Base-by-base conservation (phyloP, 2,329 filamentous ascomycete genomes). In the Fusarium miscanthi region DNA sequence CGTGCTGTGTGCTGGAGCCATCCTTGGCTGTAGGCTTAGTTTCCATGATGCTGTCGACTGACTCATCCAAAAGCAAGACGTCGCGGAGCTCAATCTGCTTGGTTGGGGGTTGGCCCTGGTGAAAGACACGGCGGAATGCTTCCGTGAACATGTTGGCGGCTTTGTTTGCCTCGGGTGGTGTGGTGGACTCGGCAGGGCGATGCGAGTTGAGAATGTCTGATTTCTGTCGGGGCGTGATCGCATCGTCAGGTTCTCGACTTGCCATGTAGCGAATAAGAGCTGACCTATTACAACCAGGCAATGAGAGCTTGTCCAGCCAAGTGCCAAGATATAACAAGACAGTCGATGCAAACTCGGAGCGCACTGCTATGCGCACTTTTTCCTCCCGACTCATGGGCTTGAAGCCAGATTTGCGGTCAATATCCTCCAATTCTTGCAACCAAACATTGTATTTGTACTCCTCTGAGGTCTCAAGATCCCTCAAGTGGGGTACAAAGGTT, bases 401-500 rank as follows among this genome's bases (percentile, higher is more conserved):
- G 73, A 90, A 89, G 2, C 88, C 88, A 8, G 87, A 89, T 52
- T 87, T 86, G 64, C 84, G 84, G 64, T 90, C 88, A 80, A 89
- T 88, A 38, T 85, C 85, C 70, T 89, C 86, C 16, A 90, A 79
- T 72, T 89, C 87, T 69, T 87, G 84, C 17, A 90, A 83, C 87
- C 88, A 90, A 23, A 84, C 79, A 63, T 86, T 85, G 74, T 89
- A 89, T 66, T 86, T 84, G 19, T 82, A 81, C 74, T 89, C 88
- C 74, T 89, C 87, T n/a, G 85, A 85, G 30, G 85, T 85, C 51
- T 87, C 85, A 33, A 90, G 80, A 69, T 90, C 88, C 59, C 87
- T 84, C 56, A 90, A 79, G 77, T 90, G 87, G 19, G 88, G 88
- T 19, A 90, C 87, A 76, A 89, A 90, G 37, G 86, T 89, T 59